These are phyloP conservation scores for Fusarium drepaniforme DNA, from an alignment of 2,329 filamentous ascomycete genomes.

Conservation along the genomic window DNA sequence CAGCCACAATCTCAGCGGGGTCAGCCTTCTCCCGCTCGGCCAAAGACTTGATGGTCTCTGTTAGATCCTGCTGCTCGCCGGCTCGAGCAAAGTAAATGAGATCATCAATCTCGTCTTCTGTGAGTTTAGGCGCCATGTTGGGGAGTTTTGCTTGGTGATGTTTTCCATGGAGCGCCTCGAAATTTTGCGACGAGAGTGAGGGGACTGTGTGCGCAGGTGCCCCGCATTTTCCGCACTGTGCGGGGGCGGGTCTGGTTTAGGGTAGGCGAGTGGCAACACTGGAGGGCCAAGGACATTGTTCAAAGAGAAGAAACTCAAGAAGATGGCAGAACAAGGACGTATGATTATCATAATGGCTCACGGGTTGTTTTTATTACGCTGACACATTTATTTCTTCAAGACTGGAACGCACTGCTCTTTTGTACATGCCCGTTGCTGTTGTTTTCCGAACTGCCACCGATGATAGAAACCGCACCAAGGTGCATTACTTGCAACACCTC, in stretches of 20 bases:
- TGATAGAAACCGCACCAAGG: too few relatives aligned
- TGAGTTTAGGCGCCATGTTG: slow-evolving; percentile 66
- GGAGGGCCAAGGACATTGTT: neutral
- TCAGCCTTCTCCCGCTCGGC: slow-evolving; percentile 71
- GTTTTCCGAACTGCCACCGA: too few relatives aligned
- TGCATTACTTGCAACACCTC: too few relatives aligned
- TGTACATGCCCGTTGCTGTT: too few relatives aligned
- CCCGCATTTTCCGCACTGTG: slow-evolving; percentile 54
- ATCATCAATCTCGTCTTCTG: slow-evolving; percentile 89
- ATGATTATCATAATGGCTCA: too few relatives aligned
- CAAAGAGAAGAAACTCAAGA: neutral
- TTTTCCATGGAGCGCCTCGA: slow-evolving; percentile 38
- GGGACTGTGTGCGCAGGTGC: slow-evolving; percentile 52
- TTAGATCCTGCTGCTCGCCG: slow-evolving; percentile 80
- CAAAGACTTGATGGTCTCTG: slow-evolving; percentile 68
- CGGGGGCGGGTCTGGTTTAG: slow-evolving; percentile 23
- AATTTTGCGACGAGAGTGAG: slow-evolving; percentile 51
- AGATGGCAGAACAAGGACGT: neutral
- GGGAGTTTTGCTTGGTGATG: slow-evolving; percentile 20
- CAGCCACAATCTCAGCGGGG: slow-evolving; percentile 73
- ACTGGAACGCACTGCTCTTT: too few relatives aligned
- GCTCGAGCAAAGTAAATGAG: slow-evolving; percentile 87
- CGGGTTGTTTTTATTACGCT: too few relatives aligned
- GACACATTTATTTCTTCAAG: neutral
- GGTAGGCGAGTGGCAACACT: slow-evolving; percentile 28